Percentiles rank a stretch among this genome's conserved stretches.
These are phyloP conservation scores for Cicer pinnatifidum DNA, from an alignment of 306 rosid genomes.

Conservation along the genomic window DNA sequence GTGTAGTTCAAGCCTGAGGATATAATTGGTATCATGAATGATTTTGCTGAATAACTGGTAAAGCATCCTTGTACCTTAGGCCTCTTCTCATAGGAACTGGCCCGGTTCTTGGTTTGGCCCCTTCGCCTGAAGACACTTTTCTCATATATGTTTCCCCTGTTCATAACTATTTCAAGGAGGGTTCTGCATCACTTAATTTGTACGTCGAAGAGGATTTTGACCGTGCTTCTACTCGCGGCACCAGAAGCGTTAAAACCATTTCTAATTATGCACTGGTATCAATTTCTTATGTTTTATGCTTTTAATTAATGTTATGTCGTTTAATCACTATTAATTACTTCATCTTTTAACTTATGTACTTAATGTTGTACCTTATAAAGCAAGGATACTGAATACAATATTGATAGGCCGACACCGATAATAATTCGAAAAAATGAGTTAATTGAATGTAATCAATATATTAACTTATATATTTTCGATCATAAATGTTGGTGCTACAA, in stretches of 20 bases:
- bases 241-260: slow-evolving; percentile 79
- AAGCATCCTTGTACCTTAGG: slow-evolving; percentile 82
- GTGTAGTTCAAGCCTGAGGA: too few relatives aligned
- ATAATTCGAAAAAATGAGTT: too few relatives aligned
- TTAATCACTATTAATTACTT: not conserved
- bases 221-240: slow-evolving; percentile 83
- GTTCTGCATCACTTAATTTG: slow-evolving; percentile 78
- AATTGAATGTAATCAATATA: too few relatives aligned
- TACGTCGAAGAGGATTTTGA: slow-evolving; percentile 76
- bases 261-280: slow-evolving; percentile 68
- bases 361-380: not conserved
- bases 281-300: too few relatives aligned
- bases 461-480: too few relatives aligned
- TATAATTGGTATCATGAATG: too few relatives aligned
- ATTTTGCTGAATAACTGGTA: slow-evolving; percentile 41
- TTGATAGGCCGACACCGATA: not conserved
- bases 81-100: slow-evolving; percentile 89
- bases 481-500: too few relatives aligned
- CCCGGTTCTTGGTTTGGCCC: slow-evolving; percentile 78
- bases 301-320: too few relatives aligned
- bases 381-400: too few relatives aligned
- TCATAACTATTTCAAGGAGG: slow-evolving; percentile 91
- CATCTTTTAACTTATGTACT: not conserved
- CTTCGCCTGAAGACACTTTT: slow-evolving; percentile 77
- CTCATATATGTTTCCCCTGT: slow-evolving; percentile 89